phyloP scores from a whole-genome alignment of 805 yeast genomes.

The Komagataella mondaviorum region DNA sequence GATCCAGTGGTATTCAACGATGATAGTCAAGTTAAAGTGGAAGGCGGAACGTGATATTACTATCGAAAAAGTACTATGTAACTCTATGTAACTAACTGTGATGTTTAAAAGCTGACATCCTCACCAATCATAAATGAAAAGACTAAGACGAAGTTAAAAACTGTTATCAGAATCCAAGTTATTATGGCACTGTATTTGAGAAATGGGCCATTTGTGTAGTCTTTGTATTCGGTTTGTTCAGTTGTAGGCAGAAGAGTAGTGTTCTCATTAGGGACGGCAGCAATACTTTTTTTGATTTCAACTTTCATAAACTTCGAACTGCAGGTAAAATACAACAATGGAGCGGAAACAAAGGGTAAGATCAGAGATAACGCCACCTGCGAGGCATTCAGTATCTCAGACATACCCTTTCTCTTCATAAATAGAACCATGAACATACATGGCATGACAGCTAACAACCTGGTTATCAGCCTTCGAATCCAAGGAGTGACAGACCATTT shows the following conservation, averaged over 20 bases:
- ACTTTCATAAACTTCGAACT: slow-evolving; percentile 56
- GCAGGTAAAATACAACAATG: slow-evolving; percentile 73
- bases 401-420: slow-evolving; percentile 63
- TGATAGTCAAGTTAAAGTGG: background rate
- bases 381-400: slow-evolving; percentile 64
- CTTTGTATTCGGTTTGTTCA: slow-evolving; percentile 18
- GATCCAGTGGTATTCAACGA: slow-evolving; percentile 10
- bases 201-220: slow-evolving; percentile 52
- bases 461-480: slow-evolving; percentile 64
- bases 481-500: slow-evolving; percentile 75
- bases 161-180: slow-evolving; percentile 61
- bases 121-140: slow-evolving; percentile 19
- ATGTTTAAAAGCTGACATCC: slow-evolving; percentile 17
- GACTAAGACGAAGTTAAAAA: slow-evolving; percentile 50
- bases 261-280: slow-evolving; percentile 1
- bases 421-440: slow-evolving; percentile 59
- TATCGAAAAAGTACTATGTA: background rate
- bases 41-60: background rate
- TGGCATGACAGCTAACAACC: slow-evolving; percentile 71
- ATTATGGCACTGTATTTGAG: slow-evolving; percentile 35
- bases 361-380: slow-evolving; percentile 77
- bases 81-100: background rate
- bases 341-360: slow-evolving; percentile 76
- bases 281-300: slow-evolving; percentile 15
- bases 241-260: slow-evolving; percentile 1